Evolutionary conservation across 108 stramenopile genomes (phyloP).

Genomic region (Phaeodactylum tricornutum): DNA sequence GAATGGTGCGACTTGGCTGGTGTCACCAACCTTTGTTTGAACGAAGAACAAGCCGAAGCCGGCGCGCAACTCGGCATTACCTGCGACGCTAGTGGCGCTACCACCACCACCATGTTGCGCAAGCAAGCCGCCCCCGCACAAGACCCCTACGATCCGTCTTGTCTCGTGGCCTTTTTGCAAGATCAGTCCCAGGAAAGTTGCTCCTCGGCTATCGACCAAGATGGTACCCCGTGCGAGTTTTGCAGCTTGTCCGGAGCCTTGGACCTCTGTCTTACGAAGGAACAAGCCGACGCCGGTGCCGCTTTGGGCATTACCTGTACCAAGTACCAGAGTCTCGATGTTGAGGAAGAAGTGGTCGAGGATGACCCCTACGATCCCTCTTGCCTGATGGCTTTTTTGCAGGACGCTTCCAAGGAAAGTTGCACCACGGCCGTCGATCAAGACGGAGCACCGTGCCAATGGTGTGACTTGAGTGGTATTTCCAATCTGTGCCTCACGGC

Average conservation of each 20-base stretch:
- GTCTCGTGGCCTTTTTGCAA: slow-evolving; percentile 5
- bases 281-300: slow-evolving; percentile 22
- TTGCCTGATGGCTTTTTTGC: slow-evolving; percentile 15
- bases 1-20: slow-evolving; percentile 14
- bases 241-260: slow-evolving; percentile 11
- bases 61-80: slow-evolving; percentile 18
- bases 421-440: slow-evolving; percentile 25
- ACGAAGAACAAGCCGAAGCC: slow-evolving; percentile 17
- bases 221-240: slow-evolving; percentile 27
- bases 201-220: slow-evolving; percentile 9
- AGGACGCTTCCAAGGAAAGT: slow-evolving; percentile 6
- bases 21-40: slow-evolving; percentile 12
- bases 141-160: slow-evolving; percentile 8
- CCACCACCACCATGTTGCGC: not conserved
- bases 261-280: slow-evolving; percentile 14
- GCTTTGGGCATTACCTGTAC: slow-evolving; percentile 17
- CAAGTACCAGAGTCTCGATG: no score
- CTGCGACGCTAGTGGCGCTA: slow-evolving; percentile 2
- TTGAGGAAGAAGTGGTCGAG: not conserved
- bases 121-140: not conserved
- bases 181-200: slow-evolving; percentile 8
- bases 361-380: slow-evolving; percentile 16
- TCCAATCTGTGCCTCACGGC: slow-evolving; percentile 5
- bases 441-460: slow-evolving; percentile 28
- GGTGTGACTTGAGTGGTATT: slow-evolving; percentile 9